Base-by-base conservation (phyloP, 208 protist genomes). In the Acanthamoeba culbertsoni region DNA sequence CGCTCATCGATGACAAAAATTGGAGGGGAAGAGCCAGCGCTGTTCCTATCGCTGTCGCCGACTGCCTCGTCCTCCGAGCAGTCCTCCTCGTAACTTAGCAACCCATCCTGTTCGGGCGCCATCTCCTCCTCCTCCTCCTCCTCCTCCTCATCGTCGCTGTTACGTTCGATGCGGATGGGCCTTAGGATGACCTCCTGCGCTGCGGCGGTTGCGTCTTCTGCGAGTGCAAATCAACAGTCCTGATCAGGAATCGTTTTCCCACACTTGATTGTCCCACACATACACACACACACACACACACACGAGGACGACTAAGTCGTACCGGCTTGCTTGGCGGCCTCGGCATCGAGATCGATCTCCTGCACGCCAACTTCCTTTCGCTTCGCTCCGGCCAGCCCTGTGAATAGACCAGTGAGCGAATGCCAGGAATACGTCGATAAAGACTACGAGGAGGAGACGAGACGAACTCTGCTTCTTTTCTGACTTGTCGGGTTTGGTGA, bases 311-410 rank as follows among this genome's bases (percentile, higher is more conserved):
- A n/a, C n/a, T n/a, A n/a, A n/a, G n/a, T n/a, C n/a, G n/a, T n/a
- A n/a, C n/a, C 37, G 42, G 37, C 37, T 26, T 79, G 68, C 37
- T 48, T 43, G 40, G 37, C 18, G 42, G 68, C 68, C 68, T 79
- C 68, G 42, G 63, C 63, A n/a, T 75, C 63, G 0, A 79, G 68
- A 26, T 79, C 68, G 68, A 79, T 79, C 68, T 79, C 68, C 68
- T 79, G 68, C 68, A 79, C 68, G 14, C 68, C 68, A 6, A 79
- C 68, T 7, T 79, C 68, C 68, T 79, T 79, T 8, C 68, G 33
- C 42, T 79, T 79, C 23, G 68, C 42, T 12, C 68, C 68, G 42
- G 68, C 68, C 33, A 79, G 68, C 37, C 68, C 37, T 75, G 63
- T n/a, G 35, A 3, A 18, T 1, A 57, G 14, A 0, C 10, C 4